phyloP scores from a whole-genome alignment of 116 monocot genomes.

The Posidonia oceanica region DNA sequence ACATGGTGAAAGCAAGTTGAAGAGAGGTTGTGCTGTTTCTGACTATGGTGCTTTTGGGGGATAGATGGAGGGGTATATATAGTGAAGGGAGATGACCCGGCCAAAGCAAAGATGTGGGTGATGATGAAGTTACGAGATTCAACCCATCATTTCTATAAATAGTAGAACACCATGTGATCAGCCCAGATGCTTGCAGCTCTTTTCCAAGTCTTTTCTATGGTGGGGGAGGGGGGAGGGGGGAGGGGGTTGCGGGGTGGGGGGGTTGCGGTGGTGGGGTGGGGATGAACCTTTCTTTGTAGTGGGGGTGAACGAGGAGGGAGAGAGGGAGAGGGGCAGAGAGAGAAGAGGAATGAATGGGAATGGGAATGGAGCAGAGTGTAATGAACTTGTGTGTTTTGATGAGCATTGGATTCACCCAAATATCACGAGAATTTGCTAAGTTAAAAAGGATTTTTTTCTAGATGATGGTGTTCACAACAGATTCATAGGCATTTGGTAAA shows the following conservation, averaged over 20 bases:
- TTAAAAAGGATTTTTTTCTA: too few relatives aligned
- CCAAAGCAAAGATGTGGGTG: not conserved
- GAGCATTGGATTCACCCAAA: not conserved
- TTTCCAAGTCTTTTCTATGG: not conserved
- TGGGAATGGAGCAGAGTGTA: not conserved
- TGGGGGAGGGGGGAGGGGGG: too few relatives aligned
- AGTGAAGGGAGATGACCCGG: not conserved
- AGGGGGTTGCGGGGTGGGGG: too few relatives aligned
- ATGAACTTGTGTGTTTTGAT: not conserved
- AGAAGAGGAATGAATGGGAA: not conserved
- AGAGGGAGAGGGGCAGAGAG: too few relatives aligned
- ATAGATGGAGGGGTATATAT: not conserved
- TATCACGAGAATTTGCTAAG: not conserved
- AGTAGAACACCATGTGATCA: not conserved
- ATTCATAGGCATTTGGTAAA: too few relatives aligned
- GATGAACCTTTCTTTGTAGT: not conserved
- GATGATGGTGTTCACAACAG: too few relatives aligned
- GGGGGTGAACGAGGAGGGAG: not conserved
- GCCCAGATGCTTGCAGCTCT: not conserved
- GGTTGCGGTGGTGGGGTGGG: too few relatives aligned
- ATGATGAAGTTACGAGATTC: not conserved
- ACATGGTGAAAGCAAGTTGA: not conserved
- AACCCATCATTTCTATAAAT: not conserved
- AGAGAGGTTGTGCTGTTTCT: too few relatives aligned
- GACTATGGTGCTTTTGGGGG: too few relatives aligned